phyloP scores from a whole-genome alignment of 345 rosid species.

The Gossypium ekmanianum region DNA sequence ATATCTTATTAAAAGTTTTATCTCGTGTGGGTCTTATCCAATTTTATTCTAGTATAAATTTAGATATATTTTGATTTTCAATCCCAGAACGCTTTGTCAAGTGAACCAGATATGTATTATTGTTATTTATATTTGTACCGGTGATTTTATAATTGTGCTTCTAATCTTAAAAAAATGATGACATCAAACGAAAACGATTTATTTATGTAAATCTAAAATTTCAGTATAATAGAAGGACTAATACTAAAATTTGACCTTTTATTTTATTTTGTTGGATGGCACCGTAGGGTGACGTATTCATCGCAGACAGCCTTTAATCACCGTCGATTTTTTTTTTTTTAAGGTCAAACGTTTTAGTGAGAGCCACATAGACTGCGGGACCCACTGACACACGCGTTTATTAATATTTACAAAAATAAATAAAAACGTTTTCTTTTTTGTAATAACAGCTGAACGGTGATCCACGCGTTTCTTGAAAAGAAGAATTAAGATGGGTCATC shows the following conservation, averaged over 20 bases:
- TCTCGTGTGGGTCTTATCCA: no score
- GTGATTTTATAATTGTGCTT: no score
- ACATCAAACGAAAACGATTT: no score
- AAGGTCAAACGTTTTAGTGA: conserved; percentile 7
- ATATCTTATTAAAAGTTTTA: no score
- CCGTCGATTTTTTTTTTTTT: conserved; percentile 2
- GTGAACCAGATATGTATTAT: no score
- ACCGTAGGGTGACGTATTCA: conserved; percentile 22
- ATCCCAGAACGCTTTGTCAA: no score
- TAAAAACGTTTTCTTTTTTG: neutral
- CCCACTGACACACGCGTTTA: conserved; percentile 23
- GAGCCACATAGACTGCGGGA: conserved; percentile 4
- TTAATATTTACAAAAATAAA: neutral
- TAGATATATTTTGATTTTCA: no score
- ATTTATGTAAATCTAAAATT: no score
- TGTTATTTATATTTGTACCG: no score
- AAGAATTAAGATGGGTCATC: neutral
- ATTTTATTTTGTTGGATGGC: neutral
- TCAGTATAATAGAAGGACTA: no score
- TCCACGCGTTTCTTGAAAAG: conserved; percentile 21
- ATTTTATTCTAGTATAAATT: no score
- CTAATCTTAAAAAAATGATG: no score
- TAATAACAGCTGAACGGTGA: conserved; percentile 24
- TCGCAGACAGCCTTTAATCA: conserved; percentile 7
- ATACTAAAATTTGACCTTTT: neutral